These are phyloP conservation scores for Monilinia vaccinii-corymbosi DNA, from an alignment of 2,329 filamentous ascomycete species.

Conservation along the genomic window DNA sequence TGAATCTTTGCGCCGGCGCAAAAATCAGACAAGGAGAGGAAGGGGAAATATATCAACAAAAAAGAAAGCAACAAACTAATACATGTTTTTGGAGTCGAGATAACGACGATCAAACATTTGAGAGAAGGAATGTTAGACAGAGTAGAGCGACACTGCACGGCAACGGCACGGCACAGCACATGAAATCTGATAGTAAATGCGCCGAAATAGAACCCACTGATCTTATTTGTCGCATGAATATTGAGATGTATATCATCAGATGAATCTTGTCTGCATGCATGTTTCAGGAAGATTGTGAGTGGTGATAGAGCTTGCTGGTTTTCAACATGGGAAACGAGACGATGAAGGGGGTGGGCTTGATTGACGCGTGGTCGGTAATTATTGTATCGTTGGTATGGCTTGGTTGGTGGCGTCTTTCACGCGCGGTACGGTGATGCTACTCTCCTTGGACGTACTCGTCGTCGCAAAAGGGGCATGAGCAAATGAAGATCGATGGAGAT, in stretches of 20 bases:
- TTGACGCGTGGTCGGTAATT: neutral
- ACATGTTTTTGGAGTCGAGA: neutral
- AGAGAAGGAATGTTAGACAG: neutral
- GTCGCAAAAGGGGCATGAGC: too few relatives aligned
- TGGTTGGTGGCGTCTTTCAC: neutral
- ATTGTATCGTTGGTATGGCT: too few relatives aligned
- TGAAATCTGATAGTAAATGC: neutral
- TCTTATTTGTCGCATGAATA: neutral
- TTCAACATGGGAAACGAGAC: neutral
- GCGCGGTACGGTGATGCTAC: too few relatives aligned
- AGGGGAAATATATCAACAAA: neutral
- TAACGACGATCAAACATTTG: neutral
- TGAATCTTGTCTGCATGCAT: neutral
- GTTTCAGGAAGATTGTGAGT: neutral
- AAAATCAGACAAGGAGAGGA: neutral
- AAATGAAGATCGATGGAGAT: neutral
- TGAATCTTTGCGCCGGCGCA: constrained; percentile 1
- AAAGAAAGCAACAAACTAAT: neutral
- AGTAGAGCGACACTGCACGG: neutral
- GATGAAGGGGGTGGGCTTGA: neutral
- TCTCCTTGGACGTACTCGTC: too few relatives aligned
- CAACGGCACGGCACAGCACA: neutral
- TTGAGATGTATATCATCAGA: neutral
- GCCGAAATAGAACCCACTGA: neutral
- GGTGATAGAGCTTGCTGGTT: neutral